A percentile compares a stretch with the other conserved stretches of the same genome.
phyloP scores from a whole-genome alignment of 2,329 filamentous ascomycete genomes.

The Allantophomopsis lycopodina region DNA sequence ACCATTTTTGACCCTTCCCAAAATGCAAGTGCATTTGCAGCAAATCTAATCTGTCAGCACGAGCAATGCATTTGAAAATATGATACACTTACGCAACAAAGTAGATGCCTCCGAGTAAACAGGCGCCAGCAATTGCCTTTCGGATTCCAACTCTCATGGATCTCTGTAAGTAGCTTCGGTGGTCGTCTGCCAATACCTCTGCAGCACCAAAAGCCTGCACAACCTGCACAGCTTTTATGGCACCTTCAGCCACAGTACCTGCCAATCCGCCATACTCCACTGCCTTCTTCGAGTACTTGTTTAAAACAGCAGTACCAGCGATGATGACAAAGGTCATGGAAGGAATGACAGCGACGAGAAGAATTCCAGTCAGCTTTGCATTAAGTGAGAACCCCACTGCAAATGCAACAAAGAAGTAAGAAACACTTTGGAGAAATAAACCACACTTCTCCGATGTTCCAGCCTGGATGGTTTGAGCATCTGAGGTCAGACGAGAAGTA shows the following conservation, averaged over 20 bases:
- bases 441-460: constrained; percentile 48
- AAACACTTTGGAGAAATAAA: constrained; percentile 37
- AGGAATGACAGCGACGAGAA: constrained; percentile 34
- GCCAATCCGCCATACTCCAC: constrained; percentile 31
- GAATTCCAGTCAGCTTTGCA: constrained; percentile 37
- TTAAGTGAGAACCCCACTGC: constrained; percentile 44
- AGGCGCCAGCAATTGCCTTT: constrained; percentile 32
- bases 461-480: constrained; percentile 41
- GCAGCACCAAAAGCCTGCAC: constrained; percentile 38
- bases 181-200: constrained; percentile 31
- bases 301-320: constrained; percentile 28
- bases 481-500: constrained; percentile 36
- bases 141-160: constrained; percentile 29
- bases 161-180: constrained; percentile 26
- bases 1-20: constrained; percentile 41
- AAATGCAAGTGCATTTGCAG: constrained; percentile 43
- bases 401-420: constrained; percentile 44
- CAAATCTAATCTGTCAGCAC: constrained; percentile 20
- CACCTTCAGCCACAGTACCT: constrained; percentile 35
- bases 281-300: constrained; percentile 26
- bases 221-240: constrained; percentile 32
- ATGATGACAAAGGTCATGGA: constrained; percentile 31
- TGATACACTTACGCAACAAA: constrained; percentile 35
- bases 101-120: constrained; percentile 37
- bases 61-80: background rate